phyloP scores from a whole-genome alignment of 345 rosid species.

The Ceriops tagal region DNA sequence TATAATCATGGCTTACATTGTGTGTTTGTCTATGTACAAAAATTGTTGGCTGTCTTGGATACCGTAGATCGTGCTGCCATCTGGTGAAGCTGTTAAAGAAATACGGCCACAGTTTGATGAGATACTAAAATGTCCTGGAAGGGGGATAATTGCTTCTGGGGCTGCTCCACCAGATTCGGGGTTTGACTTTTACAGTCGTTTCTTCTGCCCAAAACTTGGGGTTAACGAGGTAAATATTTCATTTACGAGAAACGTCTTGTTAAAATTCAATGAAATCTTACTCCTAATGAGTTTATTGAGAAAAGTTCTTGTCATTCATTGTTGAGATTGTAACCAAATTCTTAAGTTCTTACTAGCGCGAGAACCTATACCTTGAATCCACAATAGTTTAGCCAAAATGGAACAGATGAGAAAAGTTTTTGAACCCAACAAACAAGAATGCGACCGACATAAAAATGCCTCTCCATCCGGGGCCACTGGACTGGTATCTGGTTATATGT shows the following conservation, averaged over 20 bases:
- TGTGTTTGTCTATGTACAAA: background rate
- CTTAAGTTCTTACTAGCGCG: background rate
- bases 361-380: no score
- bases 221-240: constrained; percentile 52
- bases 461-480: no score
- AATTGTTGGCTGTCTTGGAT: background rate
- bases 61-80: constrained; percentile 60
- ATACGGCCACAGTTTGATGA: constrained; percentile 49
- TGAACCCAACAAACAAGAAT: no score
- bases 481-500: no score
- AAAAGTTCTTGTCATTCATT: background rate
- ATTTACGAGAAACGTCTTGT: background rate
- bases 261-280: background rate
- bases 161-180: constrained; percentile 49
- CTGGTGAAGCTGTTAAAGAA: constrained; percentile 50
- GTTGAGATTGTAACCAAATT: background rate
- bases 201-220: constrained; percentile 63
- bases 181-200: constrained; percentile 65
- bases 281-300: background rate
- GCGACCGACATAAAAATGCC: no score
- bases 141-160: constrained; percentile 57
- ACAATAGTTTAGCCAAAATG: background rate
- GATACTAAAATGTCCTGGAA: constrained; percentile 47
- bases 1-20: background rate
- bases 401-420: no score